These are phyloP conservation scores for Novakomyces olei DNA, from an alignment of 805 yeast genomes.

Conservation along the genomic window DNA sequence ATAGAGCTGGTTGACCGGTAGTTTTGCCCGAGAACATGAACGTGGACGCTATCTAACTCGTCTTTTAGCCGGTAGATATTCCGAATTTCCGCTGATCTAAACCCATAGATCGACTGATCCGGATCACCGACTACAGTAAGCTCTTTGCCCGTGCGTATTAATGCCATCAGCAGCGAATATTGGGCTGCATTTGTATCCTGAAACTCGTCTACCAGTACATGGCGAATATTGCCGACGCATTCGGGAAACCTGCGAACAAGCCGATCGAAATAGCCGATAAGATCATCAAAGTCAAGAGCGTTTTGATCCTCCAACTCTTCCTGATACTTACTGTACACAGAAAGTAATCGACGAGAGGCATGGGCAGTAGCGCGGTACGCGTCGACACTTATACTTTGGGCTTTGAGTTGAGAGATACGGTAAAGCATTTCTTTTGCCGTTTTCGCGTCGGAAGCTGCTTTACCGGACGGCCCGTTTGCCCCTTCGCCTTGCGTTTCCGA, in stretches of 20 bases:
- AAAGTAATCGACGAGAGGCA: too few species aligned
- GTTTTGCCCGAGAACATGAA: slow-evolving; percentile 37
- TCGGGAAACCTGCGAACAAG: slow-evolving; percentile 26
- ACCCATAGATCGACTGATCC: slow-evolving; percentile 82
- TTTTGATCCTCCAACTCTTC: slow-evolving; percentile 19
- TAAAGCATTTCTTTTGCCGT: slow-evolving; percentile 24
- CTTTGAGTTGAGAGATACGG: background rate
- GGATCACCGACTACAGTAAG: slow-evolving; percentile 91
- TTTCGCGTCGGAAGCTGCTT: slow-evolving; percentile 31
- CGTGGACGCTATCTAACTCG: slow-evolving; percentile 6
- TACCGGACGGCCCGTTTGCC: slow-evolving; percentile 11
- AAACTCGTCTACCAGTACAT: slow-evolving; percentile 78
- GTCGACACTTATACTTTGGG: background rate
- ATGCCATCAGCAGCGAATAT: slow-evolving; percentile 36
- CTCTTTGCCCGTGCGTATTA: slow-evolving; percentile 27
- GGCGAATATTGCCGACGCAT: slow-evolving; percentile 30
- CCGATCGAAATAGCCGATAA: slow-evolving; percentile 33
- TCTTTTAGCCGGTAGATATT: slow-evolving; percentile 37
- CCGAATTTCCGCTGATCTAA: slow-evolving; percentile 52
- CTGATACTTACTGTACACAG: slow-evolving; percentile 34
- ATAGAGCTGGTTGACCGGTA: slow-evolving; percentile 62
- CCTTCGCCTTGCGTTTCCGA: too few species aligned
- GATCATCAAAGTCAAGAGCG: slow-evolving; percentile 57
- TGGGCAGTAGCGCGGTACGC: too few species aligned
- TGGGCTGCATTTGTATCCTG: slow-evolving; percentile 79